Percentiles rank a stretch among this genome's conserved stretches.
phyloP scores from a whole-genome alignment of 1,139 yeast species.

The Yamadazyma atlantica region DNA sequence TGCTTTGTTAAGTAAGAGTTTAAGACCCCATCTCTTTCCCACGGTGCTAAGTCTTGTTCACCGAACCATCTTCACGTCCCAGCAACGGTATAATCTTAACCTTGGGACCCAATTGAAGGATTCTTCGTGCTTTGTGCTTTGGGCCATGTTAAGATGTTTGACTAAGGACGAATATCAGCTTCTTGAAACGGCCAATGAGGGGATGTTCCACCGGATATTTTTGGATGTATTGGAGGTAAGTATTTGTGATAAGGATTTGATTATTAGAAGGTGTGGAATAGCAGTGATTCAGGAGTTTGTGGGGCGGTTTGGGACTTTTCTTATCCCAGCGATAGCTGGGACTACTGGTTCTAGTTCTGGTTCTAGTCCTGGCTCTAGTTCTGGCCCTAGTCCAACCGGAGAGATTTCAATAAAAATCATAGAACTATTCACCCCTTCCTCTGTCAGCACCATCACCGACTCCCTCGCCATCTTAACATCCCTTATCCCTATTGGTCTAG shows the following conservation, averaged over 20 bases:
- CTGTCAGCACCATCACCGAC: conserved; percentile 23
- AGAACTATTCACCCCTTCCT: conserved; percentile 42
- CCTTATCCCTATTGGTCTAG: conserved; percentile 30
- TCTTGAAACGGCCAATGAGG: conserved; percentile 12
- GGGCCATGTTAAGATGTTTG: conserved; percentile 33
- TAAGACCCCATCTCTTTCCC: conserved; percentile 28
- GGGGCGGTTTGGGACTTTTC: conserved; percentile 62
- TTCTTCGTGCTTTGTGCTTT: conserved; percentile 71
- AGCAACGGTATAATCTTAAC: conserved; percentile 46
- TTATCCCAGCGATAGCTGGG: conserved; percentile 16
- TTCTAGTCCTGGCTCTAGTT: no score
- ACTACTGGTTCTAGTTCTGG: no score
- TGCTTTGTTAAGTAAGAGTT: conserved; percentile 25
- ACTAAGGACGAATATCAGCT: conserved; percentile 18
- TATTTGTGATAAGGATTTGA: conserved; percentile 71
- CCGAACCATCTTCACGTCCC: conserved; percentile 54
- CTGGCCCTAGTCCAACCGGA: no score
- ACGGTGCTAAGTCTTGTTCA: conserved; percentile 32
- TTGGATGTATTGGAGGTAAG: conserved; percentile 50
- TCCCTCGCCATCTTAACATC: conserved; percentile 20
- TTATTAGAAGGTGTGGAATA: conserved; percentile 76
- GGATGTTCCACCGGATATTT: conserved; percentile 26
- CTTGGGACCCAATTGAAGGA: conserved; percentile 75
- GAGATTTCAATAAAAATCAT: conserved; percentile 50
- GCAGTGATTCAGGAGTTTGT: conserved; percentile 86